Base-by-base conservation (phyloP, 441 rosid genomes). In the Geranium incanum region DNA sequence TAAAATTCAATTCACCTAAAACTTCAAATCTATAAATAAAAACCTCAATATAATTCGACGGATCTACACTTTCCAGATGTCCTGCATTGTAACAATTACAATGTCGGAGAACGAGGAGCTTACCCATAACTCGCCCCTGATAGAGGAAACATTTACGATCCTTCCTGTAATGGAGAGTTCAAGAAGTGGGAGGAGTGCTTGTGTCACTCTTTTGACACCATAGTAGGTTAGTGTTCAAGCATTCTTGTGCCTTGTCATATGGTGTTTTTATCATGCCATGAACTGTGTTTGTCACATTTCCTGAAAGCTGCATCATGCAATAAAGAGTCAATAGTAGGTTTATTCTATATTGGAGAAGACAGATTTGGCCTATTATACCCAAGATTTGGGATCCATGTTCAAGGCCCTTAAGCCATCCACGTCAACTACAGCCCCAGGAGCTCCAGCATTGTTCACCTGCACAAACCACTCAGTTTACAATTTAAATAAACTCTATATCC, bases 361-460 rank as follows among this genome's bases (percentile, higher is more conserved):
- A 8, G n/a, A 9, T 9, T 21, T 21, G 57, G 11, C 4, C 19
- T 12, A 7, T 66, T 74, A 67, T 78, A 82, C 87, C 86, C 86
- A 82, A 37, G 79, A 69, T 71, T 72, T 55, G 21, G 85, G 69
- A 59, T 84, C 84, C 64, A 84, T 81, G 6, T 83, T 78, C 67
- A 82, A 39, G 37, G 83, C 83, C 80, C 67, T 79, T 2, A 82
- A 70, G 62, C 50, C 74, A 15, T 81, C 83, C 68, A 66, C 81
- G 23, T 82, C 81, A 39, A 73, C 80, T 1, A 71, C 70, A 13
- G 75, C 83, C 21, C 84, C 85, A 4, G 73, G 72, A 37, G 77
- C 77, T 70, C 82, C 89, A 15, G 86, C 89, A 74, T 84, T 87
- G 71, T 83, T 83, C 7, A 84, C 89, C 85, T 80, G 84, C 67